Evolutionary conservation across 1,284 basidiomycete species (phyloP).

Genomic region (Gymnopus androsaceus): DNA sequence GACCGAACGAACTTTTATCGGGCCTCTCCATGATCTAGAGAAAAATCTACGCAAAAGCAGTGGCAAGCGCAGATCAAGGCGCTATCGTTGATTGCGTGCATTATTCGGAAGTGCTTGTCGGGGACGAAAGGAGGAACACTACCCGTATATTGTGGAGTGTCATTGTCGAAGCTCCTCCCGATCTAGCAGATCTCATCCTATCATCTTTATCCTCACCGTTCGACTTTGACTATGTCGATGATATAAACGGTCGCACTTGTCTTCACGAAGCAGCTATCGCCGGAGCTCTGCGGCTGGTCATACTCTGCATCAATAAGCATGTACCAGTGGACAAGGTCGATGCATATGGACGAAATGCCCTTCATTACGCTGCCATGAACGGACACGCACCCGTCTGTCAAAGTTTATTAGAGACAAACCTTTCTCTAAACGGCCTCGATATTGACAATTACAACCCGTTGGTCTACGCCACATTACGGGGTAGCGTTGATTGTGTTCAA

Average conservation of each 20-base stretch:
- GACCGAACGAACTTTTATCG: conserved; percentile 62
- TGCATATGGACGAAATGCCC: conserved; percentile 88
- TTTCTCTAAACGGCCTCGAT: conserved; percentile 76
- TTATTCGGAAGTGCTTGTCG: conserved; percentile 67
- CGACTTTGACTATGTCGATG: conserved; percentile 91
- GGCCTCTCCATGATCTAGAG: conserved; percentile 86
- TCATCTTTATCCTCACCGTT: conserved; percentile 69
- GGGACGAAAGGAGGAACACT: conserved; percentile 65
- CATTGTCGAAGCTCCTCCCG: conserved; percentile 76
- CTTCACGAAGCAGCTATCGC: conserved; percentile 94
- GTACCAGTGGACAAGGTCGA: conserved; percentile 74
- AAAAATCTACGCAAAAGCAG: conserved; percentile 79
- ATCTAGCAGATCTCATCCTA: conserved; percentile 76
- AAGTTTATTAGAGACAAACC: conserved; percentile 70
- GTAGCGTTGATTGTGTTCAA: conserved; percentile 80
- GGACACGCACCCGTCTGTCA: conserved; percentile 81
- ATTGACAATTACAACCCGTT: conserved; percentile 94
- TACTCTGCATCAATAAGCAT: conserved; percentile 77
- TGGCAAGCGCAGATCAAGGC: conserved; percentile 59
- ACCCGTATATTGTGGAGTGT: conserved; percentile 91
- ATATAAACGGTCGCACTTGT: conserved; percentile 95
- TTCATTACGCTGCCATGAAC: conserved; percentile 97
- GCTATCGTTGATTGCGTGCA: conserved; percentile 72
- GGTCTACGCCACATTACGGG: conserved; percentile 89
- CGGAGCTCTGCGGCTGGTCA: conserved; percentile 80